A percentile compares a stretch with the other conserved stretches of the same genome.
These are phyloP conservation scores for Fusarium caatingaense DNA, from an alignment of 2,329 filamentous ascomycete genomes.

Conservation along the genomic window DNA sequence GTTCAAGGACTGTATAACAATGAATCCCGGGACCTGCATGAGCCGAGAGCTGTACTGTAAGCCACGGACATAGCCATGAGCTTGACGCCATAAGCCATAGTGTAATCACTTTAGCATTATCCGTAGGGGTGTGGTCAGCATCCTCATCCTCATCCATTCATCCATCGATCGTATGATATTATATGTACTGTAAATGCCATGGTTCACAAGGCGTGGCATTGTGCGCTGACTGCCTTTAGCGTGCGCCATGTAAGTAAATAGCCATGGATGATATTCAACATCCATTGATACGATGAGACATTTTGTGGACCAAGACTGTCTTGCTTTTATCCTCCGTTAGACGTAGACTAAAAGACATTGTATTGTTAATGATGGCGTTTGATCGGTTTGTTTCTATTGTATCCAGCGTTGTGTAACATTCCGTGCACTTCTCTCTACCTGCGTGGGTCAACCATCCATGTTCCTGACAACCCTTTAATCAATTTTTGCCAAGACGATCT, in stretches of 20 bases:
- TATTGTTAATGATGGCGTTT: slow-evolving; percentile 3
- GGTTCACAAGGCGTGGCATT: slow-evolving; percentile 10
- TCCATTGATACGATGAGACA: slow-evolving; percentile 10
- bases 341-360: background rate
- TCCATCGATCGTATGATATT: background rate
- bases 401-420: slow-evolving; percentile 16
- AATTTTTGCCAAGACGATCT: slow-evolving; percentile 36
- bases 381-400: background rate
- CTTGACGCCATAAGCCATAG: background rate
- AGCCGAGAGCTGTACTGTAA: slow-evolving; percentile 1
- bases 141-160: background rate
- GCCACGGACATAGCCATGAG: background rate
- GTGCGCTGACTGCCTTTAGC: slow-evolving; percentile 10
- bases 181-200: slow-evolving; percentile 8
- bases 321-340: slow-evolving; percentile 24
- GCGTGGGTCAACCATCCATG: slow-evolving; percentile 9
- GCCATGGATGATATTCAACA: background rate
- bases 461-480: slow-evolving; percentile 6
- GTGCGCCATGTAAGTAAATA: slow-evolving; percentile 13
- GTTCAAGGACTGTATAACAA: background rate
- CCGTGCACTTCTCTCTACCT: background rate
- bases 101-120: background rate
- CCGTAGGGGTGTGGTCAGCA: slow-evolving; percentile 15
- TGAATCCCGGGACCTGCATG: slow-evolving; percentile 35
- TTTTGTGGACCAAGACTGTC: slow-evolving; percentile 19